Conservation (phyloP, 2,329 filamentous ascomycete genomes). For the Hysterium pulicare region DNA sequence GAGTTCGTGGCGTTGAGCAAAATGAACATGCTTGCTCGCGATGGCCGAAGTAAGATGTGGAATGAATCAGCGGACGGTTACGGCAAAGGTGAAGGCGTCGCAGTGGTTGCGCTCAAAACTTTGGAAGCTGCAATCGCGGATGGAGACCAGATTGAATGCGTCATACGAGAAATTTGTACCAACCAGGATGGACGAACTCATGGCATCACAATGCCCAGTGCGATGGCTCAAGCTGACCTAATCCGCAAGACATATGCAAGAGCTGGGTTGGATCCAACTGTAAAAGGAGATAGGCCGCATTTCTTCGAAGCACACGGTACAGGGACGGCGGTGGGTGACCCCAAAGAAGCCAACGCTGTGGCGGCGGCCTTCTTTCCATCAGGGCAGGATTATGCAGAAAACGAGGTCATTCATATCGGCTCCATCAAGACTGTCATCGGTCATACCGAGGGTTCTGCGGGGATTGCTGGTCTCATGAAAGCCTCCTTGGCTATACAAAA, state of each 20-base stretch:
- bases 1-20: conserved; percentile 15
- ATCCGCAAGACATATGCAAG: conserved; percentile 34
- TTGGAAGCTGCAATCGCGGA: conserved; percentile 44
- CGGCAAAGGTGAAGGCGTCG: conserved; percentile 50
- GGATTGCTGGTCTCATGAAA: conserved; percentile 29
- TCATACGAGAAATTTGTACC: conserved; percentile 29
- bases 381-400: conserved; percentile 3
- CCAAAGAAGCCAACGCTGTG: conserved; percentile 22
- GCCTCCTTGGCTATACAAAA: conserved; percentile 35
- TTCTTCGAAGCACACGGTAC: conserved; percentile 43
- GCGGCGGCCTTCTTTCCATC: neutral
- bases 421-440: conserved; percentile 35
- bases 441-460: conserved; percentile 34
- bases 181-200: conserved; percentile 39
- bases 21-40: conserved; percentile 17
- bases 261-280: conserved; percentile 29
- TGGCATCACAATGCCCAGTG: conserved; percentile 41
- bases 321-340: conserved; percentile 36
- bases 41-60: conserved; percentile 17
- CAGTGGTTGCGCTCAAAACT: conserved; percentile 48
- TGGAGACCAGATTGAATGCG: conserved; percentile 41
- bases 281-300: conserved; percentile 11
- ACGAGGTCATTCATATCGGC: neutral
- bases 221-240: conserved; percentile 33
- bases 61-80: conserved; percentile 42